phyloP scores from a whole-genome alignment of 2,329 filamentous ascomycete species.

The Dothistroma septosporum region DNA sequence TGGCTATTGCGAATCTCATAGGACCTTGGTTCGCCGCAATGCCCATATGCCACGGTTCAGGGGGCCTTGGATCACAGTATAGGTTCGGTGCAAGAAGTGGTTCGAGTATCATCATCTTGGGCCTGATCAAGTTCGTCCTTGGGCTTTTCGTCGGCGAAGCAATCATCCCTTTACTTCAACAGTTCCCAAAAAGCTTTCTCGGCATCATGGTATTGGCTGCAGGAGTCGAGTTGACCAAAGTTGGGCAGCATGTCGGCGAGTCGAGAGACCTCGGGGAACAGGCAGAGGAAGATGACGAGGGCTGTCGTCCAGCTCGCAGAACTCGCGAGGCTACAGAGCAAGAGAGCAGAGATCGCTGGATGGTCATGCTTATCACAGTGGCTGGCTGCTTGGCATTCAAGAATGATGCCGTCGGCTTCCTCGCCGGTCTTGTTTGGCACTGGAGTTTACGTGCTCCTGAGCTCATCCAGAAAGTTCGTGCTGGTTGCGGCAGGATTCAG shows the following conservation, averaged over 20 bases:
- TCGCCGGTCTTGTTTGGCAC: conserved; percentile 76
- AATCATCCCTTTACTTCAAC: conserved; percentile 64
- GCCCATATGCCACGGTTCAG: conserved; percentile 92
- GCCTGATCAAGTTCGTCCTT: conserved; percentile 67
- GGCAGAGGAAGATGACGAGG: conserved; percentile 33
- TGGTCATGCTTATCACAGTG: conserved; percentile 83
- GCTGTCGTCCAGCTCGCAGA: conserved; percentile 36
- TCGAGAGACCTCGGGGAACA: conserved; percentile 54
- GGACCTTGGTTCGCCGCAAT: conserved; percentile 91
- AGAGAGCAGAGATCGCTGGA: conserved; percentile 73
- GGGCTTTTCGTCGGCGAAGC: conserved; percentile 71
- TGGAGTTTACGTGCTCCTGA: conserved; percentile 52
- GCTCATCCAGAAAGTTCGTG: conserved; percentile 13
- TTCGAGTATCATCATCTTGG: conserved; percentile 75
- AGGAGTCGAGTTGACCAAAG: conserved; percentile 80
- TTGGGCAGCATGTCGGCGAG: conserved; percentile 79
- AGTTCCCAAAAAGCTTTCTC: conserved; percentile 72
- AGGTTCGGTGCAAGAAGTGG: conserved; percentile 88
- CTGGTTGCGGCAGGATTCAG: conserved; percentile 18
- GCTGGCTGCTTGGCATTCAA: conserved; percentile 78
- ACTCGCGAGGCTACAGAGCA: conserved; percentile 57
- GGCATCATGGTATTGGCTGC: conserved; percentile 88
- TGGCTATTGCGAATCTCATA: conserved; percentile 76
- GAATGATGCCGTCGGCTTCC: conserved; percentile 84
- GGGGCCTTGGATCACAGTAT: conserved; percentile 84